Conservation (phyloP, 2,329 filamentous ascomycete species). For the Magnaporthiopsis poae region DNA sequence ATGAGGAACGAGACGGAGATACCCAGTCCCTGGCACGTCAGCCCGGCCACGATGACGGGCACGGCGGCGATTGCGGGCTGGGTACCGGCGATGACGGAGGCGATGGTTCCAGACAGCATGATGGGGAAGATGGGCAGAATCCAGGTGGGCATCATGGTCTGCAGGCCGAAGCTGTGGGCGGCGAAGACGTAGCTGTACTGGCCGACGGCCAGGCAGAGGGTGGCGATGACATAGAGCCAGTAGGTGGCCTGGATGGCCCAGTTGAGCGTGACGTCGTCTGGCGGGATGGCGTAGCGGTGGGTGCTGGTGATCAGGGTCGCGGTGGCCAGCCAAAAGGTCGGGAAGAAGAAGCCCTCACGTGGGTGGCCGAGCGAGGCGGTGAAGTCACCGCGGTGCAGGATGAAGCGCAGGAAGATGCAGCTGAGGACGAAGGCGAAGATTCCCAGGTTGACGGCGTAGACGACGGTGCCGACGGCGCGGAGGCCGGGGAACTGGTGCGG, state of each 20-base stretch:
- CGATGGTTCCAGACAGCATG: slow-evolving; percentile 54
- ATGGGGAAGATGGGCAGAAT: slow-evolving; percentile 53
- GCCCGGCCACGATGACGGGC: slow-evolving; percentile 45
- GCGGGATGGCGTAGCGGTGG: slow-evolving; percentile 29
- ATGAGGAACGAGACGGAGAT: slow-evolving; percentile 48
- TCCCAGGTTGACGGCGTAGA: slow-evolving; percentile 41
- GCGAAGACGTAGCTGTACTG: slow-evolving; percentile 52
- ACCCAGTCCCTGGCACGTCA: slow-evolving; percentile 52
- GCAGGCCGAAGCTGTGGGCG: slow-evolving; percentile 26
- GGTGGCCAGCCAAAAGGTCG: slow-evolving; percentile 51
- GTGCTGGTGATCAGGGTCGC: slow-evolving; percentile 49
- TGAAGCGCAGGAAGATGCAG: slow-evolving; percentile 31
- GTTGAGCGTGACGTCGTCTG: slow-evolving; percentile 2
- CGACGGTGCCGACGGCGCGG: slow-evolving; percentile 37
- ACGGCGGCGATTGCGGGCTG: slow-evolving; percentile 39
- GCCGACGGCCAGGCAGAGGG: slow-evolving; percentile 41
- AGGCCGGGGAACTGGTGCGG: slow-evolving; percentile 35
- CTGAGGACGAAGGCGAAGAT: slow-evolving; percentile 19
- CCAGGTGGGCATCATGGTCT: slow-evolving; percentile 52
- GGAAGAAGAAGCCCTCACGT: slow-evolving; percentile 49
- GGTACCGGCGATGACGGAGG: slow-evolving; percentile 37
- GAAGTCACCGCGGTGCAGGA: slow-evolving; percentile 32
- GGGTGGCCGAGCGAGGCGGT: slow-evolving; percentile 36
- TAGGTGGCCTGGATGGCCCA: slow-evolving; percentile 42
- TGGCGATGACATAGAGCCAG: slow-evolving; percentile 49